These are phyloP conservation scores for Naganishia vaughanmartiniae DNA, from an alignment of 768 basidiomycete species.

Conservation along the genomic window DNA sequence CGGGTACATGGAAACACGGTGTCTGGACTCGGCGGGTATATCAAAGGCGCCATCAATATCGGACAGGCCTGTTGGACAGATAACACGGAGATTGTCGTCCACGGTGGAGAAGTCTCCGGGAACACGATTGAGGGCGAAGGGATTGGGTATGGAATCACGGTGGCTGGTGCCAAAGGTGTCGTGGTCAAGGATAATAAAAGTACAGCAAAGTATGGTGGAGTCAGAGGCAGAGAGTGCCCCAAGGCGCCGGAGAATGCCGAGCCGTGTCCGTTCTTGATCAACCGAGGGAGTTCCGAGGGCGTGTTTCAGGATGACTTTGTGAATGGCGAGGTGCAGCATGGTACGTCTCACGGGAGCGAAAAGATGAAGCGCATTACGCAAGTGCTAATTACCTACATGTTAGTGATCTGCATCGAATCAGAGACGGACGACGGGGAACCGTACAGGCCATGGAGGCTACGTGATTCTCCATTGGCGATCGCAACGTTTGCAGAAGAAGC, in stretches of 20 bases:
- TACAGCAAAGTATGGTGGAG: conserved; percentile 44
- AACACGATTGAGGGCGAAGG: conserved; percentile 48
- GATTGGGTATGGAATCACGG: conserved; percentile 52
- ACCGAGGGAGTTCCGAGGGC: conserved; percentile 48
- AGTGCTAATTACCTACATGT: background rate
- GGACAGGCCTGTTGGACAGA: conserved; percentile 52
- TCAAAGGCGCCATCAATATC: conserved; percentile 51
- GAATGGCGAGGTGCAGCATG: conserved; percentile 53
- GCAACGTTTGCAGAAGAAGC: conserved; percentile 36
- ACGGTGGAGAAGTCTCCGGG: conserved; percentile 46
- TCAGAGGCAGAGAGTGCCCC: conserved; percentile 46
- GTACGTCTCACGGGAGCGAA: conserved; percentile 36
- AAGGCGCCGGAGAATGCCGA: conserved; percentile 48
- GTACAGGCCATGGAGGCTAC: conserved; percentile 47
- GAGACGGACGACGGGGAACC: conserved; percentile 42
- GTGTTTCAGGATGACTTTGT: conserved; percentile 51
- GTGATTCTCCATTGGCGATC: conserved; percentile 46
- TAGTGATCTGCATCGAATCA: conserved; percentile 52
- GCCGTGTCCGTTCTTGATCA: conserved; percentile 49
- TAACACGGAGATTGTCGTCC: conserved; percentile 50
- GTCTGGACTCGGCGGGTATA: conserved; percentile 45
- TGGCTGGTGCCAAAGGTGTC: conserved; percentile 48
- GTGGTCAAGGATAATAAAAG: conserved; percentile 48
- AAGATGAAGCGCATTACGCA: too few relatives aligned
- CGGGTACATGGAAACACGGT: conserved; percentile 49